Conservation (phyloP, 129 eudicot species). For the Heracleum sosnowskyi region DNA sequence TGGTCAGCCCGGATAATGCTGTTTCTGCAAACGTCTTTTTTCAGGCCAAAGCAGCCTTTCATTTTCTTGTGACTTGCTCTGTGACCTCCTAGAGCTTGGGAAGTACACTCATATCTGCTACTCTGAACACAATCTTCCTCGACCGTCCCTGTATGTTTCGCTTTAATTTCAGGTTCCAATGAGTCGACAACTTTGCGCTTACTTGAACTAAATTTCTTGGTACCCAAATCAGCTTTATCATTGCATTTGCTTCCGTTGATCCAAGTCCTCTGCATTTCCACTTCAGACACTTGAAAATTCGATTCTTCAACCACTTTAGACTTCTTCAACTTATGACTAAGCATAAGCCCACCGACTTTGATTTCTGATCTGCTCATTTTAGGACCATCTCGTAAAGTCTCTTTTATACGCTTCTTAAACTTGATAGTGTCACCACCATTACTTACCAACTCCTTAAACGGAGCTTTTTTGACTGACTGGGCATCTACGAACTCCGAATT, state of each 20-base stretch:
- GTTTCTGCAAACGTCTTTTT: slow-evolving; percentile 21
- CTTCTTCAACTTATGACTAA: slow-evolving; percentile 11
- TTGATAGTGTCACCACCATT: slow-evolving; percentile 23
- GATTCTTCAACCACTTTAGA: slow-evolving; percentile 24
- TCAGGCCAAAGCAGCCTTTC: slow-evolving; percentile 39
- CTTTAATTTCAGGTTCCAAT: slow-evolving; percentile 13
- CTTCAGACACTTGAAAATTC: slow-evolving; percentile 1
- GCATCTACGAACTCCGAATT: slow-evolving; percentile 30
- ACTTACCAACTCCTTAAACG: slow-evolving; percentile 5
- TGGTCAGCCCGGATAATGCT: too few species aligned
- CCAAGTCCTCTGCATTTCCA: slow-evolving; percentile 13
- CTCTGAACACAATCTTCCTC: slow-evolving; percentile 18
- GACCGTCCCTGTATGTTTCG: too few species aligned
- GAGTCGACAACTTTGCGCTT: slow-evolving; percentile 19
- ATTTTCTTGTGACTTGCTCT: slow-evolving; percentile 91
- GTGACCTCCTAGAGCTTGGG: slow-evolving; percentile 95
- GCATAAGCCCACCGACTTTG: slow-evolving; percentile 11
- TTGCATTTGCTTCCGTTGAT: slow-evolving; percentile 15
- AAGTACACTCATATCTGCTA: slow-evolving; percentile 64
- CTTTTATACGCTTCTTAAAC: too few species aligned
- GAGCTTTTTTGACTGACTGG: slow-evolving; percentile 23
- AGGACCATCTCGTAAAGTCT: too few species aligned
- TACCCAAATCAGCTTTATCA: slow-evolving; percentile 20
- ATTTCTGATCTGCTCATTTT: slow-evolving; percentile 12
- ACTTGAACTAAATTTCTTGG: slow-evolving; percentile 22